phyloP scores from a whole-genome alignment of 495 filamentous ascomycete species.

The Penicillium pulvis region DNA sequence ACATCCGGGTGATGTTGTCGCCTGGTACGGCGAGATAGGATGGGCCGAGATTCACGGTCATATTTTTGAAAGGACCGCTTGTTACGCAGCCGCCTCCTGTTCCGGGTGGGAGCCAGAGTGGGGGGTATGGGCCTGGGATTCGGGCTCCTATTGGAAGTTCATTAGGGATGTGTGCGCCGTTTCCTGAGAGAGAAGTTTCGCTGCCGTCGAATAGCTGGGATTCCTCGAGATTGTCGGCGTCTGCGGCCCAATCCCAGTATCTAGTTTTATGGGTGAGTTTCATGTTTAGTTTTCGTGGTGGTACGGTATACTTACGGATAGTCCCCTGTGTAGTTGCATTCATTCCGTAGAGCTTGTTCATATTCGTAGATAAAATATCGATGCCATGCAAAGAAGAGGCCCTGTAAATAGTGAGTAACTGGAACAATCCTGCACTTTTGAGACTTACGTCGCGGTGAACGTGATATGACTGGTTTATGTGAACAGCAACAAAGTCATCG shows the following conservation, averaged over 20 bases:
- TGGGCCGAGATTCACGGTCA: constrained; percentile 52
- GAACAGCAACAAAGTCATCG: constrained; percentile 68
- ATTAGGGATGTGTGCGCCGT: constrained; percentile 51
- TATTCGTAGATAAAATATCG: constrained; percentile 63
- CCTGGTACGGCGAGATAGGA: constrained; percentile 33
- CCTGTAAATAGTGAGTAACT: constrained; percentile 24
- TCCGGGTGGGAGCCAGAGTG: constrained; percentile 42
- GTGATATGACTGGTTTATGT: constrained; percentile 60
- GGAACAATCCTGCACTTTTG: neutral
- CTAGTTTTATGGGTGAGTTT: neutral
- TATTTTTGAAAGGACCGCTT: constrained; percentile 56
- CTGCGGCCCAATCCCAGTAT: constrained; percentile 67
- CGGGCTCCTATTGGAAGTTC: constrained; percentile 24
- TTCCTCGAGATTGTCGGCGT: constrained; percentile 46
- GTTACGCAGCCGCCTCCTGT: constrained; percentile 65
- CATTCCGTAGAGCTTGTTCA: constrained; percentile 65
- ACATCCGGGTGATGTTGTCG: constrained; percentile 13
- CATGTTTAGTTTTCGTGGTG: neutral
- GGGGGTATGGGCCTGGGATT: constrained; percentile 17
- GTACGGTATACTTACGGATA: constrained; percentile 19
- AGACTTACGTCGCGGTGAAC: constrained; percentile 58
- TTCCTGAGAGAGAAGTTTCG: constrained; percentile 58
- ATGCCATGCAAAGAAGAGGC: constrained; percentile 69
- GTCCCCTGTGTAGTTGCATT: constrained; percentile 66
- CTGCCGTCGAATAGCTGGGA: constrained; percentile 65